Evolutionary conservation across 768 basidiomycete species (phyloP).

Genomic region (Boletus huronensis): DNA sequence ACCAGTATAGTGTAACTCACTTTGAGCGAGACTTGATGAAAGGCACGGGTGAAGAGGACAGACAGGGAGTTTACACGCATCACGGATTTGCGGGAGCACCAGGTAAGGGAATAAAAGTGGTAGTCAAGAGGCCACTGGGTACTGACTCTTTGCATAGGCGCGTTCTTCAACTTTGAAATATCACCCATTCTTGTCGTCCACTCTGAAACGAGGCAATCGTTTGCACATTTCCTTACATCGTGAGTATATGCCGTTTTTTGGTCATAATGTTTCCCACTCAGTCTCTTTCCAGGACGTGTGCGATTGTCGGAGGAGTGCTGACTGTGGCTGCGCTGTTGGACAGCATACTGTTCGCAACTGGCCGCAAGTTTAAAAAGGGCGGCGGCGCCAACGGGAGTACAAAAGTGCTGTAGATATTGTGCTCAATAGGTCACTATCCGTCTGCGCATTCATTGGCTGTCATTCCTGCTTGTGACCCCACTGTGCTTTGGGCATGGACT

Average conservation of each 20-base stretch:
- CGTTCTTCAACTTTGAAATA: constrained; percentile 94
- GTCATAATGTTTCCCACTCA: neutral
- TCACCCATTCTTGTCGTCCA: constrained; percentile 95
- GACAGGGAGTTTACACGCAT: constrained; percentile 64
- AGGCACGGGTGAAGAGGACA: constrained; percentile 54
- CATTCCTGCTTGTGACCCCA: constrained; percentile 2
- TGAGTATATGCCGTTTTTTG: constrained; percentile 40
- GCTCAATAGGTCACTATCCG: constrained; percentile 2
- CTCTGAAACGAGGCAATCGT: constrained; percentile 85
- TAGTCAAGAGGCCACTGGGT: neutral
- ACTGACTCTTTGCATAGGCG: constrained; percentile 41
- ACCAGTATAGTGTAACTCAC: constrained; percentile 94
- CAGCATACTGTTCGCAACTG: constrained; percentile 80
- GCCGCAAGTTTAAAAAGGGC: constrained; percentile 67
- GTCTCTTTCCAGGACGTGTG: constrained; percentile 68
- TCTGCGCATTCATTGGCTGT: constrained; percentile 17
- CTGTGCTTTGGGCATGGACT: neutral
- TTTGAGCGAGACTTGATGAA: constrained; percentile 89
- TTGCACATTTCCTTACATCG: constrained; percentile 98
- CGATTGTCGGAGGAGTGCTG: constrained; percentile 95
- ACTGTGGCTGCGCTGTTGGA: constrained; percentile 92
- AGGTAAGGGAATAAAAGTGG: constrained; percentile 29
- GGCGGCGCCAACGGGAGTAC: constrained; percentile 28
- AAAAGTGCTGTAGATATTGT: constrained; percentile 31
- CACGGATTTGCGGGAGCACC: constrained; percentile 77